Base-by-base conservation (phyloP, 1,139 yeast species). In the Magnusiomyces ingens region DNA sequence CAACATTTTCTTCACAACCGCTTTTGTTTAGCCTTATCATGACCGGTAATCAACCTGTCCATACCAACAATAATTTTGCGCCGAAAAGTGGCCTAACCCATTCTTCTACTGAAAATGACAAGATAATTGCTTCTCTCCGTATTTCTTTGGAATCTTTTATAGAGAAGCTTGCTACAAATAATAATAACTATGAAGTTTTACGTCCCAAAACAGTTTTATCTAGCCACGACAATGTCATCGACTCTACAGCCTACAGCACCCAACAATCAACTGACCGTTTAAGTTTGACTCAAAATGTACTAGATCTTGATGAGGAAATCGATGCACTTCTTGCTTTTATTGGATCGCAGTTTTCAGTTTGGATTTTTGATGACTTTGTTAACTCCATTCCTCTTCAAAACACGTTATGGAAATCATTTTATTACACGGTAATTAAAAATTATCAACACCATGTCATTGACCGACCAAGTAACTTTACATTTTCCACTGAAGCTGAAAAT, bases 311-410 rank as follows among this genome's bases (percentile, higher is more conserved):
- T 44, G 55, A 52, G 19, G 42, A 52, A 5, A 48, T 60, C 22
- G 45, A 57, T 4, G 55, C 56, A 1, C 53, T 59, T n/a, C 48
- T 60, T 45, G 51, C 53, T 19, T 53, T 52, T 45, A 51, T 55
- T 11, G 53, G 57, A 8, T 48, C 60, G 13, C 45, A 48, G 45
- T 56, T 53, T 26, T 52, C 56, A 10, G 52, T 49, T 10, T 55
- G 58, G 58, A 52, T 55, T 13, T 52, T 53, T 41, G 40, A 42
- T n/a, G 55, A 54, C 26, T 52, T 56, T 32, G 42, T 46, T 15
- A 40, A 53, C 32, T 51, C 54, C 5, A 37, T 18, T 3, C 46
- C 35, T 4, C 49, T 56, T 38, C 54, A 59, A 22, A 49, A 45
- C n/a, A 48, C 43, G 37, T 49, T 57, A n/a, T 58, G 62, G 62